Conservation (phyloP, 2,329 filamentous ascomycete species). For the Epichloe elymi region DNA sequence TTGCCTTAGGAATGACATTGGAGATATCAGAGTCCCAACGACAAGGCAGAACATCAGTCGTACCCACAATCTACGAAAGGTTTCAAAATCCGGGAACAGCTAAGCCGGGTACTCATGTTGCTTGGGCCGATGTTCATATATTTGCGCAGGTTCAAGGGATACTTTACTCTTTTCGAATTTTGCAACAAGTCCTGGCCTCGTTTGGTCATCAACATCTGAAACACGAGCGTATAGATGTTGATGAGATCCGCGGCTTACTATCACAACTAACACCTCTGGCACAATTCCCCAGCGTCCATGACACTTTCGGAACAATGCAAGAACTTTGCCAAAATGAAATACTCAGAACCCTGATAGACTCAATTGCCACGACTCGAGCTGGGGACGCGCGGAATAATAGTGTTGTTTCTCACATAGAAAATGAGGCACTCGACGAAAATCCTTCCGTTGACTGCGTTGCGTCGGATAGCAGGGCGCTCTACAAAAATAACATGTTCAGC, state of each 20-base stretch:
- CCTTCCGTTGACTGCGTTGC: not conserved
- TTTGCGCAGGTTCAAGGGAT: slow-evolving; percentile 46
- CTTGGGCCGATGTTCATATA: slow-evolving; percentile 49
- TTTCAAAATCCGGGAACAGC: not conserved
- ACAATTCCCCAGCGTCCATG: slow-evolving; percentile 9
- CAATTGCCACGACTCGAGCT: not conserved
- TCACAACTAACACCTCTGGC: slow-evolving; percentile 13
- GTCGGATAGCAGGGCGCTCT: not conserved
- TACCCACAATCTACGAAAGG: not conserved
- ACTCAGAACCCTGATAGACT: not conserved
- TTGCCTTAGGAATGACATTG: slow-evolving; percentile 11
- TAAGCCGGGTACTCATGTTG: slow-evolving; percentile 6
- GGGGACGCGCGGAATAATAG: not conserved
- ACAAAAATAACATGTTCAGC: not conserved
- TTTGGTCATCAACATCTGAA: not conserved
- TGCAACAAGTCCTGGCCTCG: slow-evolving; percentile 23
- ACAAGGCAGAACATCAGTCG: slow-evolving; percentile 9
- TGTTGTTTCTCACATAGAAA: not conserved
- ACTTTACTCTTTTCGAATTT: slow-evolving; percentile 45
- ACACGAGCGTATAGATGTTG: not conserved
- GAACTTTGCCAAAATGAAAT: not conserved
- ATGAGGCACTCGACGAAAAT: not conserved
- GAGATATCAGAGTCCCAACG: slow-evolving; percentile 17
- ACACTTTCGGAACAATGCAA: slow-evolving; percentile 3
- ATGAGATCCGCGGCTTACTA: slow-evolving; percentile 11